phyloP scores from a whole-genome alignment of 2,329 filamentous ascomycete genomes.

The Clarireedia homoeocarpa region DNA sequence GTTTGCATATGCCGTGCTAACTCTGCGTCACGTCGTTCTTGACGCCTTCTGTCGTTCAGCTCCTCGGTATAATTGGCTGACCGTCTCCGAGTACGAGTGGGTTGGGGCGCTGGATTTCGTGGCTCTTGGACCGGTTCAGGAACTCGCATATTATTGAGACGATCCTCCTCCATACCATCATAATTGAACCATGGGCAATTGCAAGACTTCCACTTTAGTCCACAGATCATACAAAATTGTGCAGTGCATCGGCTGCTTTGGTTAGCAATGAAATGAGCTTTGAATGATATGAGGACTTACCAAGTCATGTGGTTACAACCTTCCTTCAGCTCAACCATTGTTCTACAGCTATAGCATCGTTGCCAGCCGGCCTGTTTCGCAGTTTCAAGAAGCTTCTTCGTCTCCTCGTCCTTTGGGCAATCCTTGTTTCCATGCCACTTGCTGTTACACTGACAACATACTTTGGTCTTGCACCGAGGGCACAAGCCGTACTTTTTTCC shows the following conservation, averaged over 20 bases:
- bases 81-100: slow-evolving; percentile 9
- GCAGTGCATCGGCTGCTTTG: slow-evolving; percentile 62
- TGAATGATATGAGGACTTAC: slow-evolving; percentile 39
- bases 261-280: slow-evolving; percentile 12
- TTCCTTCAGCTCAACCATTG: slow-evolving; percentile 70
- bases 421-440: slow-evolving; percentile 63
- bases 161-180: slow-evolving; percentile 45
- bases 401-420: slow-evolving; percentile 66
- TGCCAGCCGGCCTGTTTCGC: slow-evolving; percentile 66
- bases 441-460: slow-evolving; percentile 66
- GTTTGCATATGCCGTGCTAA: slow-evolving; percentile 43
- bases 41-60: slow-evolving; percentile 31
- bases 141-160: slow-evolving; percentile 44
- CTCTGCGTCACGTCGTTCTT: slow-evolving; percentile 40
- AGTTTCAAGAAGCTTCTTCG: slow-evolving; percentile 52
- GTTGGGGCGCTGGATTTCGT: slow-evolving; percentile 25
- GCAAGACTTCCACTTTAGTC: slow-evolving; percentile 73
- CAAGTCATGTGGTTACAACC: slow-evolving; percentile 88
- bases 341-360: slow-evolving; percentile 65
- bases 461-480: slow-evolving; percentile 60
- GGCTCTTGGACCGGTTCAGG: slow-evolving; percentile 23
- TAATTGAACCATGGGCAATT: slow-evolving; percentile 76
- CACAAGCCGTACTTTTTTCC: slow-evolving; percentile 64
- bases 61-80: slow-evolving; percentile 31
- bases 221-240: slow-evolving; percentile 84